Evolutionary conservation across 202 grass and related monocot genomes (phyloP).

Genomic region (Elaeis oleifera): DNA sequence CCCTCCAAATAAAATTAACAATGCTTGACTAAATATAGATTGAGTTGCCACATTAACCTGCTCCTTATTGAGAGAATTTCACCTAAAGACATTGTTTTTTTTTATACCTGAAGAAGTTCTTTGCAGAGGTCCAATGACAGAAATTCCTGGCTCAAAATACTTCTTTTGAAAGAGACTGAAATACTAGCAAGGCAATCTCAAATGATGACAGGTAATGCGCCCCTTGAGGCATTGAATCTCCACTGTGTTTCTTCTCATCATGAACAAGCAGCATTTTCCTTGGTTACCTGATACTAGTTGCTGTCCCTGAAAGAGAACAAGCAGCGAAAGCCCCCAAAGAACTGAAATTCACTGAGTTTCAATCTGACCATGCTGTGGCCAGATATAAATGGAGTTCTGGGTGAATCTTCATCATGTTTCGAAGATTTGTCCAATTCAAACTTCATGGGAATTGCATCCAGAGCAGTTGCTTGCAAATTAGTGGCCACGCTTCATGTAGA

Average conservation of each 20-base stretch:
- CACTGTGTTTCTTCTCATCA: slow-evolving; percentile 31
- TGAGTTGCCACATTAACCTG: too few relatives aligned
- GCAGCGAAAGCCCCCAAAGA: slow-evolving; percentile 67
- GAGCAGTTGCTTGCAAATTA: slow-evolving; percentile 74
- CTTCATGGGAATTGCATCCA: slow-evolving; percentile 62
- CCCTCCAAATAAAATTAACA: too few relatives aligned
- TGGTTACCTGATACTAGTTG: slow-evolving; percentile 29
- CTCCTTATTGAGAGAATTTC: background rate
- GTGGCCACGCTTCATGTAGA: slow-evolving; percentile 74
- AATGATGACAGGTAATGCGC: slow-evolving; percentile 40
- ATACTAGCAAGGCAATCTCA: slow-evolving; percentile 50
- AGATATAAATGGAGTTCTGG: slow-evolving; percentile 43
- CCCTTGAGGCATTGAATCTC: slow-evolving; percentile 30
- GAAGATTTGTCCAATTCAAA: slow-evolving; percentile 38
- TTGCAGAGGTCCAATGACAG: slow-evolving; percentile 53
- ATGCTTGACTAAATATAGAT: too few relatives aligned
- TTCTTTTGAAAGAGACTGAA: slow-evolving; percentile 60
- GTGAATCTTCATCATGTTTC: slow-evolving; percentile 14
- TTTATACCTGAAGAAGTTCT: slow-evolving; percentile 65
- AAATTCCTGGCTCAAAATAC: slow-evolving; percentile 62
- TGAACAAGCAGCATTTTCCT: slow-evolving; percentile 34
- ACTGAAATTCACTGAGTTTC: slow-evolving; percentile 58
- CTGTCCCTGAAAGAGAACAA: slow-evolving; percentile 57
- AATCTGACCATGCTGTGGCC: slow-evolving; percentile 75
- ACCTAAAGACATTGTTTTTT: background rate